Conservation (phyloP, 257 asterid genomes). For the Solanum okadae region DNA sequence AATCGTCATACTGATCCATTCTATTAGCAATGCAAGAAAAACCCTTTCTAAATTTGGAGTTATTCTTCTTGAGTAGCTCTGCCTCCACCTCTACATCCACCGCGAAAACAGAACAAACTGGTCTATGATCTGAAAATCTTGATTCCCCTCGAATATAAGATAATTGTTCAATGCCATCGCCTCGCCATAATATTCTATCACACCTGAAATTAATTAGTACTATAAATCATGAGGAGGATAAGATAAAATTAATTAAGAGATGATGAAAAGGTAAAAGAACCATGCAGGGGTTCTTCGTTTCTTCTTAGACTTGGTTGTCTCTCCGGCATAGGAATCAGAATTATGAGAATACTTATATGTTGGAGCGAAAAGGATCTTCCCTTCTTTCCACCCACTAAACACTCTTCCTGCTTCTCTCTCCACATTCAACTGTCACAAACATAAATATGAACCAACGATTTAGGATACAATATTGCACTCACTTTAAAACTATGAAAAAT, state of each 20-base stretch:
- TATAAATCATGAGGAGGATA: neutral
- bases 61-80: constrained; percentile 8
- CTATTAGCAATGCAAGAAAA: constrained; percentile 46
- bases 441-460: neutral
- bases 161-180: constrained; percentile 52
- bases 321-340: constrained; percentile 78
- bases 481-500: too few relatives aligned
- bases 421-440: constrained; percentile 39
- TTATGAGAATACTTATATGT: constrained; percentile 81
- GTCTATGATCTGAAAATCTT: constrained; percentile 80
- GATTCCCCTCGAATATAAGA: constrained; percentile 78
- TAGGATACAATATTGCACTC: too few relatives aligned
- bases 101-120: constrained; percentile 63
- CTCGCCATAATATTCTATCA: constrained; percentile 81
- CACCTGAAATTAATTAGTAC: constrained; percentile 44
- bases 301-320: constrained; percentile 63
- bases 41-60: constrained; percentile 45
- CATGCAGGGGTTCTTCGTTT: constrained; percentile 95
- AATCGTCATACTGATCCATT: constrained; percentile 30
- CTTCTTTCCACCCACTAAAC: constrained; percentile 78
- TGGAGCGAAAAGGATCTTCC: constrained; percentile 77
- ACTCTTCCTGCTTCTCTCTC: constrained; percentile 85
- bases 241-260: neutral
- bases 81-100: constrained; percentile 44
- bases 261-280: constrained; percentile 5